Evolutionary conservation across 129 eudicot species (phyloP).

Genomic region (Arctium minus): DNA sequence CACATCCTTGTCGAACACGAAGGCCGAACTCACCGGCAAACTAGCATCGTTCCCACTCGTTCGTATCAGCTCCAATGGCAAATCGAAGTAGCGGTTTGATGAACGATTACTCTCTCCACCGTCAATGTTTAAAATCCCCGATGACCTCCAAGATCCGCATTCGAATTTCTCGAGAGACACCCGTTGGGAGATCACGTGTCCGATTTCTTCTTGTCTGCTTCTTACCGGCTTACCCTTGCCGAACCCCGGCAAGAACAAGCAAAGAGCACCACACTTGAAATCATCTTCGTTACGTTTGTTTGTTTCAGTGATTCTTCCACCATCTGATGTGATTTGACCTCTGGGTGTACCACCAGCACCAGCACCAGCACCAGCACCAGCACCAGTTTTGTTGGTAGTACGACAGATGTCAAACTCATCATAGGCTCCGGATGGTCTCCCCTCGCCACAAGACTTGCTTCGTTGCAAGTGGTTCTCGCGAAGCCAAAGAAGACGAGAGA

Average conservation of each 20-base stretch:
- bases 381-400: constrained; percentile 16
- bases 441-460: constrained; percentile 79
- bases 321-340: constrained; percentile 10
- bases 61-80: constrained; percentile 78
- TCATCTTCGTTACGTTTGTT: constrained; percentile 36
- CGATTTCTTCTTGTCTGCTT: constrained; percentile 27
- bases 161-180: constrained; percentile 85
- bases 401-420: constrained; percentile 67
- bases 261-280: constrained; percentile 74
- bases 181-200: constrained; percentile 48
- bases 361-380: constrained; percentile 4
- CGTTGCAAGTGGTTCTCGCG: constrained; percentile 53
- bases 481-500: constrained; percentile 48
- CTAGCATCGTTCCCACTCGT: constrained; percentile 54
- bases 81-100: constrained; percentile 60
- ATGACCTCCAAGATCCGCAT: constrained; percentile 83
- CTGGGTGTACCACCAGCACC: constrained; percentile 14
- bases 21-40: constrained; percentile 68
- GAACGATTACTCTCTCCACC: constrained; percentile 37
- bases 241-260: constrained; percentile 75
- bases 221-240: constrained; percentile 68
- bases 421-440: constrained; percentile 44
- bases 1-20: constrained; percentile 68
- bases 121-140: constrained; percentile 28
- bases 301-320: neutral